Evolutionary conservation across 2,329 filamentous ascomycete genomes (phyloP), one percentile per base, ranked within the genome.

Genomic region (Pseudogymnoascus sp.): DNA sequence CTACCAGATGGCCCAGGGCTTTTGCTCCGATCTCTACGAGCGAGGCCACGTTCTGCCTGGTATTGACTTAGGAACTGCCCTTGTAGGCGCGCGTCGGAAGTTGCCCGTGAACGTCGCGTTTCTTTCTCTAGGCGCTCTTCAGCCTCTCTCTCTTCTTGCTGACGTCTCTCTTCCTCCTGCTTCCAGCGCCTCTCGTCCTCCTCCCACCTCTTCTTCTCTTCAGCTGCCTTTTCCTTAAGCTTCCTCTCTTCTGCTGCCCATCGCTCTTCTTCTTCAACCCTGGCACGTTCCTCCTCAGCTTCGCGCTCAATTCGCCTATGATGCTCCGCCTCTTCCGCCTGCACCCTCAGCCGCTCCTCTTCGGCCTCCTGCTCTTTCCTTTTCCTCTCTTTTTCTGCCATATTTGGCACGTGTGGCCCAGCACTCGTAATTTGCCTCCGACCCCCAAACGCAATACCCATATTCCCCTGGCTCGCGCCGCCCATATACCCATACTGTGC

Each of bases 401-500:
- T 70, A 72, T 81, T 93, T 1, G 93, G 92, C 9, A 97, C 91
- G 53, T 83, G 75, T 4, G 95, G 95, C 33, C 85, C 82, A 13
- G 91, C 85, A 70, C 83, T 91, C 7, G 93, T 97, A 73, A 99
- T 97, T 77, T 99, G 95, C 65, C 95, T 86, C 70, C 93, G 85
- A 17, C 88, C 91, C 63, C 95, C 95, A 75, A 97, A 97, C 10
- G 90, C 86, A 69, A 99, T 91, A 17, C 95, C 95, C 66, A 97
- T 86, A 70, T 96, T 97, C 2, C 91, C 93, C 75, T 99, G 95
- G 71, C 91, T 97, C 26, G 95, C 95, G 59, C 95, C 95, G 64
- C 95, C 95, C 89, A 97, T 95, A 76, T 97, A 99, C 7, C 95
- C 93, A 73, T 99, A 99, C 74, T 99, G 95, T 64, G 93, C 89